A percentile compares a stretch with the other conserved stretches of the same genome.
Evolutionary conservation across 805 yeast genomes (phyloP).

Genomic region (Wickerhamiella slavikovae): DNA sequence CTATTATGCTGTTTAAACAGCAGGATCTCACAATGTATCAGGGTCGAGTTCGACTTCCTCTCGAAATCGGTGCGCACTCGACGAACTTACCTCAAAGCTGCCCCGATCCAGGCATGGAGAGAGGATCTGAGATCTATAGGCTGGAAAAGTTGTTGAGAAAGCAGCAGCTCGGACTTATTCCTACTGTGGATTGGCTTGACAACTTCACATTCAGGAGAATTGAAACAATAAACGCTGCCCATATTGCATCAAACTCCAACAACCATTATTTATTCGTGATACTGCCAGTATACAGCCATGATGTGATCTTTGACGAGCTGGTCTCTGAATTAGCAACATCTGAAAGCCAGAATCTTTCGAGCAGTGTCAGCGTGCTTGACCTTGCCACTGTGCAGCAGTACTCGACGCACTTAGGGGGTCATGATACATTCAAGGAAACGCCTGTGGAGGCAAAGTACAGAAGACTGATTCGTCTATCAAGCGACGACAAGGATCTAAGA

Average conservation of each 20-base stretch:
- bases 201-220: slow-evolving; percentile 36
- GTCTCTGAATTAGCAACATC: slow-evolving; percentile 19
- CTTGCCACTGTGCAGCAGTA: slow-evolving; percentile 8
- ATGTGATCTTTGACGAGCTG: slow-evolving; percentile 46
- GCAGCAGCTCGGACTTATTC: slow-evolving; percentile 48
- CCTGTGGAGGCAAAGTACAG: slow-evolving; percentile 82
- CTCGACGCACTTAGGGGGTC: no score
- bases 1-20: slow-evolving; percentile 35
- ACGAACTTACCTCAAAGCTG: slow-evolving; percentile 14
- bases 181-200: slow-evolving; percentile 55
- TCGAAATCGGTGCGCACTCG: slow-evolving; percentile 22
- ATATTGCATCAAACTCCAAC: slow-evolving; percentile 3
- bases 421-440: slow-evolving; percentile 47
- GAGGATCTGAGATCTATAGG: slow-evolving; percentile 22
- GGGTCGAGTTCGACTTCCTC: slow-evolving; percentile 43
- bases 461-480: slow-evolving; percentile 50
- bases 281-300: slow-evolving; percentile 45
- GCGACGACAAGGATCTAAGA: slow-evolving; percentile 64
- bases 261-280: slow-evolving; percentile 29
- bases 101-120: slow-evolving; percentile 12
- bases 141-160: slow-evolving; percentile 34
- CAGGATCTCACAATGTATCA: slow-evolving; percentile 38
- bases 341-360: slow-evolving; percentile 11
- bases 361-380: slow-evolving; percentile 11
- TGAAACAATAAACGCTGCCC: slow-evolving; percentile 19